Evolutionary conservation across 176 grass and related monocot genomes (phyloP), one percentile per base, ranked within the genome.

Genomic region (Musa troglodytarum): DNA sequence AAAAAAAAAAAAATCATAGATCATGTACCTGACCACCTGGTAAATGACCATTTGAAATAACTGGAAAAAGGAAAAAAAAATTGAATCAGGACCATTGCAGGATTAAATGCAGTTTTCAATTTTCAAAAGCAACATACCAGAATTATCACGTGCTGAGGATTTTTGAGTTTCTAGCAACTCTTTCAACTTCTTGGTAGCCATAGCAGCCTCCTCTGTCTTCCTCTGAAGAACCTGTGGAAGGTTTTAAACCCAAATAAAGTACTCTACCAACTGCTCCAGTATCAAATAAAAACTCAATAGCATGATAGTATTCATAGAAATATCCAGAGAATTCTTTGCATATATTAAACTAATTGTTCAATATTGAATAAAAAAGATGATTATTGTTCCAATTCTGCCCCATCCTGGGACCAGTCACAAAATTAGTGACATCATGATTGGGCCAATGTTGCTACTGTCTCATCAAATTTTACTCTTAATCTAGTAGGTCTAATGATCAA

Each of bases 101-200:
- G 53, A 10, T 29, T 54, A 19, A 10, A 74, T 2, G 12, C 2
- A 56, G 16, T 16, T 13, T 13, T 24, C 10, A 56, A 53, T 74
- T 56, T 29, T 29, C 7, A 20, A 75, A 43, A 69, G 24, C 82
- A 69, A 83, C 2, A 50, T 81, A 94, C 95, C 88, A 72, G 91
- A 88, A 81, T 76, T 87, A 26, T 99, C 95, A 76, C 95, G 91
- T 57, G 82, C 65, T 19, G 91, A 86, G 68, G 90, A 94, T 84
- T 99, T 99, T 22, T 91, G 87, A 77, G 91, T 88, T 87, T 99
- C 95, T 65, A 99, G 81, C 81, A 99, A 76, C 82, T 99, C 95
- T 87, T 99, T 99, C 76, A 99, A 74, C 73, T 85, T 94, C 88
- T 99, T 99, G 51, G 95, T 94, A 74, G 91, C 95, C 91, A 99